A percentile compares a stretch with the other conserved stretches of the same genome.
These are phyloP conservation scores for Polytrichum commune DNA, from an alignment of 225 moss, liverwort and hornwort species.

Conservation along the genomic window DNA sequence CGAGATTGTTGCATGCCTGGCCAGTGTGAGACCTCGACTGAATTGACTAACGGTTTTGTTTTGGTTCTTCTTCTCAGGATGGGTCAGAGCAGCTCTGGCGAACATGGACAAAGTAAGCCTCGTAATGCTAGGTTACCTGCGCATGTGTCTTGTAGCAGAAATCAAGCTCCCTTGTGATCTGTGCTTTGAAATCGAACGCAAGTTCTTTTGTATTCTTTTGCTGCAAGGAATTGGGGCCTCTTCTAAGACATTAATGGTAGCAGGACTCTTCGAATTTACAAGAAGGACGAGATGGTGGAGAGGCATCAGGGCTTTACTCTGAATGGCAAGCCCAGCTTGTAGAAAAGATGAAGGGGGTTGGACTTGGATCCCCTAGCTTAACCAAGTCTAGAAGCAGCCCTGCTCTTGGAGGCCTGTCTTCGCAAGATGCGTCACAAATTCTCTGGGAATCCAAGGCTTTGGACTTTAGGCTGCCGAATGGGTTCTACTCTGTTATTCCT, in stretches of 20 bases:
- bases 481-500: constrained; percentile 94
- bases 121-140: background rate
- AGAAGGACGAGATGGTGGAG: constrained; percentile 52
- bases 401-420: constrained; percentile 72
- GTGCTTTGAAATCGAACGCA: too few relatives aligned
- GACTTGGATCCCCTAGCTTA: constrained; percentile 48
- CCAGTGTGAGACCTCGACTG: background rate
- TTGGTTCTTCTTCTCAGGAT: constrained; percentile 71
- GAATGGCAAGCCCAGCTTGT: constrained; percentile 59
- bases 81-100: constrained; percentile 97
- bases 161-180: too few relatives aligned
- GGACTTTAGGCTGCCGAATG: constrained; percentile 81
- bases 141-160: too few relatives aligned
- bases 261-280: constrained; percentile 38
- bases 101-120: constrained; percentile 69
- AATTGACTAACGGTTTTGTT: constrained; percentile 13
- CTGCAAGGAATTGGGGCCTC: background rate
- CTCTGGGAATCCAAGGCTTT: constrained; percentile 86
- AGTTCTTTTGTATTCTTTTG: too few relatives aligned
- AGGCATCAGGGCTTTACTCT: constrained; percentile 40
- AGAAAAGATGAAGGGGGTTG: constrained; percentile 62
- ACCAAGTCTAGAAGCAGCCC: constrained; percentile 67
- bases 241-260: constrained; percentile 6
- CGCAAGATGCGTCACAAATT: constrained; percentile 77
- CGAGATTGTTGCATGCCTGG: too few relatives aligned